Evolutionary conservation across 2,329 filamentous ascomycete species (phyloP), one percentile per base, ranked within the genome.

Genomic region (Ophiosphaerella narmari): DNA sequence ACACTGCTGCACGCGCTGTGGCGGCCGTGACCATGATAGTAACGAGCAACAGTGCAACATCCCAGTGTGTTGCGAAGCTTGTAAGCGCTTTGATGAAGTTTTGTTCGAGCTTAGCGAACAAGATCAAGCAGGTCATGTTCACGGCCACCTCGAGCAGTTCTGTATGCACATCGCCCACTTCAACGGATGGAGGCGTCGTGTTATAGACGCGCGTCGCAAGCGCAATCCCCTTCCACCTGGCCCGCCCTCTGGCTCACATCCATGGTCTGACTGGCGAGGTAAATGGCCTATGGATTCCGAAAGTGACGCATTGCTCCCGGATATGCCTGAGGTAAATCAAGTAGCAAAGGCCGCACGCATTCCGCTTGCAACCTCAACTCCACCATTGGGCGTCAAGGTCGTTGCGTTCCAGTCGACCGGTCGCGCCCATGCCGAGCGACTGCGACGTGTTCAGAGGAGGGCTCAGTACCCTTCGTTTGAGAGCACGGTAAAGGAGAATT

Each of bases 1-100:
- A 12, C 2, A 24, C 2, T 57, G 39, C 26, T 62, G 59, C 35
- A 52, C 26, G 2, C 51, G 55, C 8, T 62, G 60, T 26, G 56
- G 50, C 12, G 32, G 40, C 1, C 57, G 55, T 5, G 47, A 57
- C 11, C 60, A 63, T 29, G 35, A 43, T 1, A 24, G 38, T 4
- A 34, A 21, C 6, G 21, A 39, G 4, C 39, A 54, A 1, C 11
- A 38, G 7, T 59, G 57, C 35, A 18, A 7, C 6, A 31, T 18
- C 1, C 12, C 24, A 2, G 49, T 60, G 0, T 21, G 23, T 2
- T 60, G 57, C 24, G 37, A 36, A 11, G 49, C 48, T 2, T 60
- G 57, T 12, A 32, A 33, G 6, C 37, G 41, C 8, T 58, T 52
- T 18, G 49, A 46, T 29, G 36, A 9, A 23, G 8, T 13, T 2